phyloP scores from a whole-genome alignment of 2,329 filamentous ascomycete species.

The Claviceps spartinae region DNA sequence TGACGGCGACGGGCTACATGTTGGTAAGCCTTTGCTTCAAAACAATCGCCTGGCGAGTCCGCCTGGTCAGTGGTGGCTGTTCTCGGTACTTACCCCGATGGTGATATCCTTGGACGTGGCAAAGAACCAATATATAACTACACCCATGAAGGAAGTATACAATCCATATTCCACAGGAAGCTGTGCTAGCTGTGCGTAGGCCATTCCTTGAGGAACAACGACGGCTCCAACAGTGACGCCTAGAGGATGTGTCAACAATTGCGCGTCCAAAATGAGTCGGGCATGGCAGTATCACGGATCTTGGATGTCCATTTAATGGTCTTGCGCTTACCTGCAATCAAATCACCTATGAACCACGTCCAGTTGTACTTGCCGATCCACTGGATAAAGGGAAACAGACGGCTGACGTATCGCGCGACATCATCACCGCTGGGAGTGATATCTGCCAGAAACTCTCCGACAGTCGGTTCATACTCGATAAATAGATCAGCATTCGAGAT shows the following conservation, averaged over 20 bases:
- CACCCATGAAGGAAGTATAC: conserved; percentile 83
- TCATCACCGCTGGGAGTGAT: conserved; percentile 20
- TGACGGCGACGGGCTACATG: conserved; percentile 36
- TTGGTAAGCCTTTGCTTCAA: background rate
- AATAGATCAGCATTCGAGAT: conserved; percentile 24
- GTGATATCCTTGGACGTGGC: conserved; percentile 88
- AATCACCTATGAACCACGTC: conserved; percentile 32
- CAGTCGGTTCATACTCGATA: conserved; percentile 28
- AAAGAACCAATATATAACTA: conserved; percentile 93
- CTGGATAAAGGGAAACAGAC: conserved; percentile 33
- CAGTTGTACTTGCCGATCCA: conserved; percentile 39
- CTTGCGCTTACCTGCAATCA: conserved; percentile 26
- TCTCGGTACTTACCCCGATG: conserved; percentile 50
- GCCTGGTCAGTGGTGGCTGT: too few species aligned
- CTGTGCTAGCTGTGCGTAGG: conserved; percentile 35
- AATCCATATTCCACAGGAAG: conserved; percentile 36
- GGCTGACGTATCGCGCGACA: conserved; percentile 22
- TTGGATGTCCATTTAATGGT: too few species aligned
- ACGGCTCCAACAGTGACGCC: conserved; percentile 36
- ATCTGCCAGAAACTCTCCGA: conserved; percentile 27
- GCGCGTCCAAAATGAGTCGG: background rate
- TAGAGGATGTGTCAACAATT: conserved; percentile 12
- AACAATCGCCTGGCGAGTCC: background rate
- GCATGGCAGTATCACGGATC: too few species aligned
- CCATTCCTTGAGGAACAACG: conserved; percentile 42